A percentile compares a stretch with the other conserved stretches of the same genome.
phyloP scores from a whole-genome alignment of 371 early-diverging fungal genomes.

The Phascolomyces articulosus region DNA sequence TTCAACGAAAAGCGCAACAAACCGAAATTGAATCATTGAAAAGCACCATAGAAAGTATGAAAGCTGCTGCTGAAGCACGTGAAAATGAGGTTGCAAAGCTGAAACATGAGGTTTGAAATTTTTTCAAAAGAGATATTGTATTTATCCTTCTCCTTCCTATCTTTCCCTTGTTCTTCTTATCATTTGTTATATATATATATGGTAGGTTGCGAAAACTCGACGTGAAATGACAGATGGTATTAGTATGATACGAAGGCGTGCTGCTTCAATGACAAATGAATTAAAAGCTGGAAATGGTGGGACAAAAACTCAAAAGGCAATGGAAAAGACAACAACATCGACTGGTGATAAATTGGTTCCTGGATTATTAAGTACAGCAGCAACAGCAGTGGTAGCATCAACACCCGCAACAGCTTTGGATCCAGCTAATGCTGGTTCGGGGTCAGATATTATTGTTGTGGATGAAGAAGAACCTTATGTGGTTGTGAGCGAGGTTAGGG shows the following conservation, averaged over 20 bases:
- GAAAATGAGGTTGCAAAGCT: slow-evolving; percentile 58
- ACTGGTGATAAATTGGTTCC: background rate
- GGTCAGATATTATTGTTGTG: background rate
- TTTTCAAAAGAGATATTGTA: no score
- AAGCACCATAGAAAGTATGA: slow-evolving; percentile 52
- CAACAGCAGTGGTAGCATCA: background rate
- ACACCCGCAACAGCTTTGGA: background rate
- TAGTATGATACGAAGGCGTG: slow-evolving; percentile 42
- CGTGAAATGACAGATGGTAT: slow-evolving; percentile 56
- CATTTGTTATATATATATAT: background rate
- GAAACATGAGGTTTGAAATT: slow-evolving; percentile 30
- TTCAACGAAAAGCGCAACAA: slow-evolving; percentile 60
- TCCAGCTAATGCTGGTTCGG: background rate
- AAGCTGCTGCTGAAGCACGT: slow-evolving; percentile 51
- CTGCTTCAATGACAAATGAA: slow-evolving; percentile 37
- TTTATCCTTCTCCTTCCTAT: no score
- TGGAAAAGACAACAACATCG: background rate
- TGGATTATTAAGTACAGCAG: background rate
- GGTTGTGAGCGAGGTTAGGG: slow-evolving; percentile 47
- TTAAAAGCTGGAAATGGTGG: slow-evolving; percentile 15
- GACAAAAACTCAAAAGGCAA: slow-evolving; percentile 18
- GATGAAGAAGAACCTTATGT: slow-evolving; percentile 46
- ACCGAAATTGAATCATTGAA: slow-evolving; percentile 59
- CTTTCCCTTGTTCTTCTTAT: no score
- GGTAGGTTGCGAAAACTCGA: slow-evolving; percentile 37